Base-by-base conservation (phyloP, 2,329 filamentous ascomycete genomes). In the Nothophoma quercina region DNA sequence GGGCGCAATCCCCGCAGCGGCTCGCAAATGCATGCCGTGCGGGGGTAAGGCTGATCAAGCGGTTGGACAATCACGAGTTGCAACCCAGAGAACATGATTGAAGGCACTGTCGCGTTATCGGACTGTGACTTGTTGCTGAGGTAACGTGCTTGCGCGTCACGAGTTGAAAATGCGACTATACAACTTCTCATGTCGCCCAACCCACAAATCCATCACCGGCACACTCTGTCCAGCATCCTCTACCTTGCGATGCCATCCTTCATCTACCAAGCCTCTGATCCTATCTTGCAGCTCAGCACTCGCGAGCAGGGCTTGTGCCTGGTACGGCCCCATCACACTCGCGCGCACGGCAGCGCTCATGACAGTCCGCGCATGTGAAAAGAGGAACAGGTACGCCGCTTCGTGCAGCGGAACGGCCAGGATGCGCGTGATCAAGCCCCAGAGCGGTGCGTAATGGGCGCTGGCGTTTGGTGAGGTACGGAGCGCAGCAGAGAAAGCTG, bases 111-210 rank as follows among this genome's bases (percentile, higher is more conserved):
- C 9, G 15, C 19, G 7, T 13, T n/a, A 32, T 16, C 5, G 4
- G 16, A 15, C 12, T 53, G 40, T 39, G 6, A 26, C 22, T n/a
- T n/a, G n/a, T n/a, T n/a, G n/a, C n/a, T n/a, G n/a, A n/a, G n/a
- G n/a, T n/a, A n/a, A n/a, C n/a, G n/a, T n/a, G 10, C 10, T 12
- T 15, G 6, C 7, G 3, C 2, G 30, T 64, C 67, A 93, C 64
- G 89, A 93, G 75, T 95, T 95, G 69, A 95, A 95, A 47, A 95
- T 93, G 63, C 90, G 85, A 52, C 89, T 93, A 73, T 95, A 95
- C 59, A 95, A 72, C 69, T 91, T 78, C 79, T 95, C 90, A 72
- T 95, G 90, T 68, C 90, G 82, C 3, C 90, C 90, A 67, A 92
- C 81, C 90, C 90, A 95, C 25, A 95, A 71, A 77, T 95, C 90